phyloP scores from a whole-genome alignment of 2,329 filamentous ascomycete genomes.

The Beauveria rudraprayagi region DNA sequence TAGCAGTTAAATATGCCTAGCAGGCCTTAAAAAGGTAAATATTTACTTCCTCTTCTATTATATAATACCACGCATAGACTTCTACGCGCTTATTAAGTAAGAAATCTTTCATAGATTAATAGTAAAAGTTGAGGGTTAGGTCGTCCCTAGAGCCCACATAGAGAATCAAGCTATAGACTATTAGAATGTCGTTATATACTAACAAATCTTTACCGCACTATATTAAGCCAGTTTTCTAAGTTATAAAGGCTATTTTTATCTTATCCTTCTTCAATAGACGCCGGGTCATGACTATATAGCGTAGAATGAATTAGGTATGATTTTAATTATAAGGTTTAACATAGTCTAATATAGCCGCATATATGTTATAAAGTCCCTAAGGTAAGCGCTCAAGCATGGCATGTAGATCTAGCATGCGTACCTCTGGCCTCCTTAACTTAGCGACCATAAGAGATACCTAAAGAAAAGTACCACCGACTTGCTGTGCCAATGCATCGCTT shows the following conservation, averaged over 20 bases:
- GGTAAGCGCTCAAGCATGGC: slow-evolving; percentile 7
- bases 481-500: too few species aligned
- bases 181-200: slow-evolving; percentile 8
- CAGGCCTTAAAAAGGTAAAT: slow-evolving; percentile 7
- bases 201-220: neutral
- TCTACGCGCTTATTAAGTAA: neutral
- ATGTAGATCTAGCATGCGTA: neutral
- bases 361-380: slow-evolving; percentile 10
- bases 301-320: slow-evolving; percentile 10
- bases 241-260: slow-evolving; percentile 4
- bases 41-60: slow-evolving; percentile 2
- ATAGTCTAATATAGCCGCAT: slow-evolving; percentile 7
- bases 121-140: slow-evolving; percentile 12
- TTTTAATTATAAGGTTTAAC: neutral
- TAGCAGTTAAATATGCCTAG: slow-evolving; percentile 4
- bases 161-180: slow-evolving; percentile 8
- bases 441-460: too few species aligned
- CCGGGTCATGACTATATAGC: slow-evolving; percentile 3
- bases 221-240: neutral
- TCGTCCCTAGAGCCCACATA: neutral
- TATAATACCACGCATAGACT: slow-evolving; percentile 4
- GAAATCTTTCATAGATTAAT: slow-evolving; percentile 13
- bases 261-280: slow-evolving; percentile 8
- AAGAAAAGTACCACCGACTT: too few species aligned
- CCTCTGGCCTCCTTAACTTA: neutral